These are phyloP conservation scores for Pilatotrama ljubarskyi DNA, from an alignment of 768 basidiomycete genomes.

Conservation along the genomic window DNA sequence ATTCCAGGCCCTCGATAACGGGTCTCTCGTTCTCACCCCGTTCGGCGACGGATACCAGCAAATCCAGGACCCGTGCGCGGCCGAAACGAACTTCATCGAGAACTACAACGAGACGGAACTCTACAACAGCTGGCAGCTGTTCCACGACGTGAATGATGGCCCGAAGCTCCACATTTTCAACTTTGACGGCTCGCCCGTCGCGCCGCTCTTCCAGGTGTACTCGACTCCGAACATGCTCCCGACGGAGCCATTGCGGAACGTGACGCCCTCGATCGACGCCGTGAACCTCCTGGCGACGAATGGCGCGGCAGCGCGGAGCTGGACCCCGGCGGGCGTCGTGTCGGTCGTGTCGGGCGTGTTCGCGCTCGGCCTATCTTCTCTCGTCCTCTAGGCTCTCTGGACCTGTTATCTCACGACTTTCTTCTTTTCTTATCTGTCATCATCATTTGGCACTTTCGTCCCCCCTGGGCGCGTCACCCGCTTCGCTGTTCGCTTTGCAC, in stretches of 20 bases:
- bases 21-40: slow-evolving; percentile 74
- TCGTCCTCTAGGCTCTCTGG: slow-evolving; percentile 12
- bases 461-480: not conserved
- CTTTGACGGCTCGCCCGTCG: slow-evolving; percentile 74
- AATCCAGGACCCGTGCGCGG: slow-evolving; percentile 91
- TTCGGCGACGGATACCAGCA: slow-evolving; percentile 91
- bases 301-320: slow-evolving; percentile 14
- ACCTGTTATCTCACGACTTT: not conserved
- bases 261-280: slow-evolving; percentile 33
- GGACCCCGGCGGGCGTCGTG: slow-evolving; percentile 11
- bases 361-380: slow-evolving; percentile 12
- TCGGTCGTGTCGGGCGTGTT: slow-evolving; percentile 9
- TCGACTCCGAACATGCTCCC: slow-evolving; percentile 85
- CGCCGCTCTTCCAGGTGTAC: slow-evolving; percentile 70
- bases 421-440: not conserved
- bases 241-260: slow-evolving; percentile 62
- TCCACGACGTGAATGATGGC: slow-evolving; percentile 58
- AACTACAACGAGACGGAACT: slow-evolving; percentile 76
- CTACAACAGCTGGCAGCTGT: slow-evolving; percentile 69
- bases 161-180: slow-evolving; percentile 76
- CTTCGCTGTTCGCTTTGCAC: too few species aligned
- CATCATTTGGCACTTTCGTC: not conserved
- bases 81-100: slow-evolving; percentile 85
- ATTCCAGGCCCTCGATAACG: slow-evolving; percentile 67
- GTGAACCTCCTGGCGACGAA: not conserved